A percentile compares a stretch with the other conserved stretches of the same genome.
Conservation (phyloP, 805 yeast species). For the Barnettozyma salicaria region DNA sequence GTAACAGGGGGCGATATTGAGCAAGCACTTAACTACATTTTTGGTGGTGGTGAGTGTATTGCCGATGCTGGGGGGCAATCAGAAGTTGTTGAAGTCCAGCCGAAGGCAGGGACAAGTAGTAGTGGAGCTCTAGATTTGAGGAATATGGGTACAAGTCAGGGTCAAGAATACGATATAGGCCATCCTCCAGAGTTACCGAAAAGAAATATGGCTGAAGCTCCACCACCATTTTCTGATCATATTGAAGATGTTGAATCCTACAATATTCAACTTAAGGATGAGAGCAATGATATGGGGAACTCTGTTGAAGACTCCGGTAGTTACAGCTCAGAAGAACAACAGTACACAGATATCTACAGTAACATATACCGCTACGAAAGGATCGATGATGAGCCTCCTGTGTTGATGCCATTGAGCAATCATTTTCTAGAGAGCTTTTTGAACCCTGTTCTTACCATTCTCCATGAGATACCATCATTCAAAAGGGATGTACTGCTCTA, state of each 20-base stretch:
- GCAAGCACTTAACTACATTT: slow-evolving; percentile 33
- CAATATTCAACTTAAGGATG: neutral
- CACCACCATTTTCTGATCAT: slow-evolving; percentile 1
- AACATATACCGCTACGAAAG: slow-evolving; percentile 28
- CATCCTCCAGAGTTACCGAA: neutral
- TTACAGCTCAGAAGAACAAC: slow-evolving; percentile 1
- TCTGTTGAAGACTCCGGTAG: too few species aligned
- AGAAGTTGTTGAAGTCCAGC: neutral
- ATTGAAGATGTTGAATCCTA: slow-evolving; percentile 2
- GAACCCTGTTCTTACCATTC: slow-evolving; percentile 36
- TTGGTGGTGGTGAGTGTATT: slow-evolving; percentile 11
- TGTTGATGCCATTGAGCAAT: slow-evolving; percentile 31
- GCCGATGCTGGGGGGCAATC: slow-evolving; percentile 15
- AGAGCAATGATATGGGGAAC: too few species aligned
- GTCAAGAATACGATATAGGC: neutral
- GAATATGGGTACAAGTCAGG: too few species aligned
- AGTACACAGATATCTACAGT: slow-evolving; percentile 24
- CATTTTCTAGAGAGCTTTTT: slow-evolving; percentile 34
- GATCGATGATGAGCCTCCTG: slow-evolving; percentile 24
- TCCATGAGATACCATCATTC: slow-evolving; percentile 34
- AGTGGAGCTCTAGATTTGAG: too few species aligned
- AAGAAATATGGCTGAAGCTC: neutral
- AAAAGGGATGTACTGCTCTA: slow-evolving; percentile 28
- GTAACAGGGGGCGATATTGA: slow-evolving; percentile 26
- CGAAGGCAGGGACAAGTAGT: neutral